Conservation (phyloP, 768 basidiomycete genomes). For the Mycena sanguinolenta region DNA sequence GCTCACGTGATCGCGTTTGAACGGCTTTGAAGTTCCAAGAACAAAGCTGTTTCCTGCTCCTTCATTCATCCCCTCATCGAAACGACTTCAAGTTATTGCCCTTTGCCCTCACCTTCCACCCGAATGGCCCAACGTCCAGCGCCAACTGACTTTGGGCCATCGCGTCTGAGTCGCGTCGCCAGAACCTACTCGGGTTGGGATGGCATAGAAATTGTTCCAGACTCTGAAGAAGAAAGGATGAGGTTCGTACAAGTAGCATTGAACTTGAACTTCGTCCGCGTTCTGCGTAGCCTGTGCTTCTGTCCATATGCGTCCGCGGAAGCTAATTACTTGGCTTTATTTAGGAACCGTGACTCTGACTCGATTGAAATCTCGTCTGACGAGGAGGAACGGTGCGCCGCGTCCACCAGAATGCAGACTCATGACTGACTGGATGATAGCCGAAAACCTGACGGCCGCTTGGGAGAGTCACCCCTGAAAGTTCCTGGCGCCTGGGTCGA, state of each 20-base stretch:
- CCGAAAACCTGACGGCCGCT: background rate
- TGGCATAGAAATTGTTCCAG: conserved; percentile 55
- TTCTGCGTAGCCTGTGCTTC: background rate
- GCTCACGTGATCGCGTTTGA: conserved; percentile 16
- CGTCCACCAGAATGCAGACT: background rate
- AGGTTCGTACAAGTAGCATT: conserved; percentile 43
- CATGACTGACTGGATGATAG: background rate
- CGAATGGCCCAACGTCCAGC: conserved; percentile 1
- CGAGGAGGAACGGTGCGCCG: conserved; percentile 47
- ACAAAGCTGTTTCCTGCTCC: background rate
- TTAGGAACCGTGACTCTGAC: conserved; percentile 11
- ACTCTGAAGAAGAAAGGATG: conserved; percentile 64
- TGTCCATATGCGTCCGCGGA: conserved; percentile 23
- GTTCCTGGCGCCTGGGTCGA: conserved; percentile 24
- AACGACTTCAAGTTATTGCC: background rate
- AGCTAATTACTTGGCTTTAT: conserved; percentile 11
- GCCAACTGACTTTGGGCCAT: conserved; percentile 2
- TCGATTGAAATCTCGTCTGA: conserved; percentile 67
- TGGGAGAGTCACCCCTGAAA: conserved; percentile 2
- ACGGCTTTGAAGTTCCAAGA: background rate
- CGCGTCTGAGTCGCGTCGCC: conserved; percentile 22
- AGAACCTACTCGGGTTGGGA: conserved; percentile 10
- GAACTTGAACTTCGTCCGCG: background rate
- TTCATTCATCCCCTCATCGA: background rate
- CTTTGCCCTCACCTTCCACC: background rate